Evolutionary conservation across 2,329 filamentous ascomycete species (phyloP).

Genomic region (Neoscytalidium dimidiatum): DNA sequence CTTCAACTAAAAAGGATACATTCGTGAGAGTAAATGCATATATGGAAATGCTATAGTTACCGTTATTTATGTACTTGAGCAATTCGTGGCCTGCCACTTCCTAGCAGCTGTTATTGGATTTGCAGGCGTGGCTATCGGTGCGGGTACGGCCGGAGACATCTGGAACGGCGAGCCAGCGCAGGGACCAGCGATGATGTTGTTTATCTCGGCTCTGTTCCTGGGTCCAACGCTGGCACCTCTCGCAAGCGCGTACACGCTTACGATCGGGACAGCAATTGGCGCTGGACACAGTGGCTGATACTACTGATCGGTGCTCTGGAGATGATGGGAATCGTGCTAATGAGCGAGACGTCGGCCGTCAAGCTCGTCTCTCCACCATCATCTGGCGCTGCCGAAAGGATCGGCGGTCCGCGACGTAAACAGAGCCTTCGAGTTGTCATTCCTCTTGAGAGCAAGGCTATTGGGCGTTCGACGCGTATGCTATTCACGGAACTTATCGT

Average conservation of each 20-base stretch:
- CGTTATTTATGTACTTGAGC: too few species aligned
- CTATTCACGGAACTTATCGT: slow-evolving; percentile 37
- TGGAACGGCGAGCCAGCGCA: not conserved
- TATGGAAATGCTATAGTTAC: too few species aligned
- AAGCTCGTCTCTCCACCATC: too few species aligned
- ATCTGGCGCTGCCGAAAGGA: too few species aligned
- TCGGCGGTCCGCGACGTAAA: too few species aligned
- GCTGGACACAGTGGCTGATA: slow-evolving; percentile 47
- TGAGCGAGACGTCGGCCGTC: slow-evolving; percentile 56
- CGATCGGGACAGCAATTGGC: slow-evolving; percentile 43
- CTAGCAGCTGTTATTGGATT: not conserved
- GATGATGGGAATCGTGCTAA: slow-evolving; percentile 43
- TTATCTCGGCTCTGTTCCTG: slow-evolving; percentile 65
- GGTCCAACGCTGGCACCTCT: slow-evolving; percentile 69
- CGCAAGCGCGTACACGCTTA: slow-evolving; percentile 64
- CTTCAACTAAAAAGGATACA: too few species aligned
- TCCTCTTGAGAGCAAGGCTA: too few species aligned
- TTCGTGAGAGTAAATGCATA: too few species aligned
- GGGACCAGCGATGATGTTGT: slow-evolving; percentile 27
- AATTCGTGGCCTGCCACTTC: not conserved
- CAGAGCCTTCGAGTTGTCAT: too few species aligned
- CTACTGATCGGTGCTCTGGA: slow-evolving; percentile 43
- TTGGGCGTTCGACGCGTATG: slow-evolving; percentile 56
- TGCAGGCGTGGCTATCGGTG: not conserved
- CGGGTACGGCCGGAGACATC: not conserved